Evolutionary conservation across 495 filamentous ascomycete species (phyloP), one percentile per base, ranked within the genome.

Genomic region (Penicillium taxi): DNA sequence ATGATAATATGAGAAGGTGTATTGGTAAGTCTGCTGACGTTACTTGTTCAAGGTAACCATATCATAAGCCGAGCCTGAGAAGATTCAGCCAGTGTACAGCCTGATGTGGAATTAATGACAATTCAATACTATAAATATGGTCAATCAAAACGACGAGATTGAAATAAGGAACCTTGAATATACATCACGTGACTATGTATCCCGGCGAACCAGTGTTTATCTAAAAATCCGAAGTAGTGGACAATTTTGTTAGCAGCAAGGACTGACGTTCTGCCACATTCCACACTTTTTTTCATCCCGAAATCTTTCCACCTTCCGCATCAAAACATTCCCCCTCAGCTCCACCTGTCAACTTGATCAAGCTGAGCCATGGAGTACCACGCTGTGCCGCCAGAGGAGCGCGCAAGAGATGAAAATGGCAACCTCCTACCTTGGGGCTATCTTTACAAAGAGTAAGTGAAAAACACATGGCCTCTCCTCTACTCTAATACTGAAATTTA

Each of bases 331-430:
- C 22, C 15, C 26, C 12, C 25, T 17, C 14, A 23, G 7, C 24
- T n/a, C 31, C 26, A 18, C 11, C 26, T 28, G n/a, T 28, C 11
- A 6, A 5, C 5, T 28, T n/a, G 11, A 28, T 12, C 23, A 25
- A 11, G 5, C 26, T 6, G 32, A 18, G 50, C 48, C 27, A 80
- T 78, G 66, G 78, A 82, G 52, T 75, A 81, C 30, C 78, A 82
- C 51, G 73, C 69, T 27, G 78, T 82, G 15, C 78, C 77, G n/a
- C 70, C 67, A 14, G 67, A 74, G 53, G 78, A 81, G 55, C 70
- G 75, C 44, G 77, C 75, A 20, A 59, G 66, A 48, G 77, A 80
- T 47, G 66, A 75, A 16, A 68, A 73, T 27, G 78, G 78, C 24
- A 69, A 73, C 44, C 56, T 65, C 29, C 45, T 81, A 37, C 78